Conservation (phyloP, 805 yeast genomes). For the Schwanniomyces occidentalis region DNA sequence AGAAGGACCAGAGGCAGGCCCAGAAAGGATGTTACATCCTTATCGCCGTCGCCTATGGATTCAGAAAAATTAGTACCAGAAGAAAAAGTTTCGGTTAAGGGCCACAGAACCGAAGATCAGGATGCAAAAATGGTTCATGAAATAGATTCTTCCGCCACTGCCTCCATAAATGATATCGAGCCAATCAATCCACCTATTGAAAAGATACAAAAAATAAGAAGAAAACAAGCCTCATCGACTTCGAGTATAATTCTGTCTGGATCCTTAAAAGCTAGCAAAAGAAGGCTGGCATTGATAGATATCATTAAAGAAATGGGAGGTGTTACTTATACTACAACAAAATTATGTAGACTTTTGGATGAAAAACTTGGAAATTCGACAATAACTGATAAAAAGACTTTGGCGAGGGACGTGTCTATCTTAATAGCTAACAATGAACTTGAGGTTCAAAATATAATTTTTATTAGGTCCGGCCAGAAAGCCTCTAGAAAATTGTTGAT, state of each 20-base stretch:
- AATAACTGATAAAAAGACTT: conserved; percentile 38
- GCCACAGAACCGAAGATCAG: too few relatives aligned
- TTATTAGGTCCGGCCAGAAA: conserved; percentile 26
- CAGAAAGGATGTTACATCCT: conserved; percentile 4
- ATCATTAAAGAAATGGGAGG: conserved; percentile 39
- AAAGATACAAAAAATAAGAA: background rate
- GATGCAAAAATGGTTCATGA: background rate
- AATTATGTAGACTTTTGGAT: conserved; percentile 34
- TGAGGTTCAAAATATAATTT: conserved; percentile 22
- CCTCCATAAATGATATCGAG: conserved; percentile 9
- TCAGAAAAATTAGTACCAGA: conserved; percentile 8
- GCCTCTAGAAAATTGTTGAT: conserved; percentile 33
- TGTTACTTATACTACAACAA: conserved; percentile 33
- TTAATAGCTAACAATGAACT: conserved; percentile 22
- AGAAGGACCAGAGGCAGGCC: conserved; percentile 4
- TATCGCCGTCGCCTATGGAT: background rate
- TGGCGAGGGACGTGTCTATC: conserved; percentile 36
- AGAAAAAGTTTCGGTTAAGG: conserved; percentile 1
- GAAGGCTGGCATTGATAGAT: conserved; percentile 29
- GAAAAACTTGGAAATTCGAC: conserved; percentile 25
- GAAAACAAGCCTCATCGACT: background rate
- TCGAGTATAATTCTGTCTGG: conserved; percentile 9
- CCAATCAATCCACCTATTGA: conserved; percentile 11
- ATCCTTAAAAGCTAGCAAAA: conserved; percentile 28
- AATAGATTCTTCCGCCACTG: conserved; percentile 3